Evolutionary conservation across 179 eudicot genomes (phyloP).

Genomic region (Nepenthes alata): DNA sequence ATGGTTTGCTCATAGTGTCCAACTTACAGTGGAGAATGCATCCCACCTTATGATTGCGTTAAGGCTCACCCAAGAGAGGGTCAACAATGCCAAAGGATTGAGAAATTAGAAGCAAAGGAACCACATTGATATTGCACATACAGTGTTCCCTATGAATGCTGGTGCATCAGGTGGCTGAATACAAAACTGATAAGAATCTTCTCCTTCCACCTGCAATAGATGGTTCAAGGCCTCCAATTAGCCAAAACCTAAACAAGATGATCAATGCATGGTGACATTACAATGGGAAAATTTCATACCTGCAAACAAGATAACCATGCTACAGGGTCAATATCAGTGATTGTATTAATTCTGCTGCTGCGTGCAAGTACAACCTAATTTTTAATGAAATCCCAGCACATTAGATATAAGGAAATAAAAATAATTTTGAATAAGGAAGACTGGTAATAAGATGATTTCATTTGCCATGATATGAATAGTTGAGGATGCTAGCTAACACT

Average conservation of each 20-base stretch:
- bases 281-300: slow-evolving; percentile 26
- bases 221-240: neutral
- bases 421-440: neutral
- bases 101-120: neutral
- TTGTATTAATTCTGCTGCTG: slow-evolving; percentile 63
- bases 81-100: no score
- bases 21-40: no score
- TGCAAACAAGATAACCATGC: slow-evolving; percentile 73
- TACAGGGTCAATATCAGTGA: slow-evolving; percentile 65
- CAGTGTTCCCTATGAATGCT: slow-evolving; percentile 89
- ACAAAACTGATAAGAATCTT: slow-evolving; percentile 78
- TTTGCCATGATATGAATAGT: no score
- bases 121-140: slow-evolving; percentile 20
- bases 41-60: no score
- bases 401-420: neutral
- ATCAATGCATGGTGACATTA: neutral
- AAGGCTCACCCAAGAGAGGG: no score
- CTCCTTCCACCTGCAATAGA: slow-evolving; percentile 54
- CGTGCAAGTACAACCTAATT: slow-evolving; percentile 93
- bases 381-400: slow-evolving; percentile 2
- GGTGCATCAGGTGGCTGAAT: slow-evolving; percentile 88
- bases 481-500: no score
- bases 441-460: no score
- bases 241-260: neutral
- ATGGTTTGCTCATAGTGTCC: no score